These are phyloP conservation scores for Cladosporium sp. DNA, from an alignment of 2,329 filamentous ascomycete genomes.

Conservation along the genomic window DNA sequence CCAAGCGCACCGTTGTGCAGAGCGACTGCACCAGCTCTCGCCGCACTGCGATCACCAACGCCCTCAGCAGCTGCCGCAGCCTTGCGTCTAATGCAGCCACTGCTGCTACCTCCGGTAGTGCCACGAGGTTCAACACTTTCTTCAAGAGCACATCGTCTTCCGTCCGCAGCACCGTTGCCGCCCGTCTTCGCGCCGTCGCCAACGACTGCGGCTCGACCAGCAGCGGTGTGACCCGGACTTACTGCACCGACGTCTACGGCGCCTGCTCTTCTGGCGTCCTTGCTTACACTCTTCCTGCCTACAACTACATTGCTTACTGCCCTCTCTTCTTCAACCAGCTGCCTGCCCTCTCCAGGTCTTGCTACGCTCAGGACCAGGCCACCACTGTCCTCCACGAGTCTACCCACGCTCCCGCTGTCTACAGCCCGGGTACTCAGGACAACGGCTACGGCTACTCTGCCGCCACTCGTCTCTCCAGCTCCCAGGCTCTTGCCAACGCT, in stretches of 20 bases:
- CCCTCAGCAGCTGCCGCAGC: constrained; percentile 49
- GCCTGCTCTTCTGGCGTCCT: constrained; percentile 49
- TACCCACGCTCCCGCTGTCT: constrained; percentile 50
- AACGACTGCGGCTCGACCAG: constrained; percentile 49
- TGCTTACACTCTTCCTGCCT: constrained; percentile 50
- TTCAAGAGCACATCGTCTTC: constrained; percentile 52
- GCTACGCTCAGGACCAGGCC: constrained; percentile 60
- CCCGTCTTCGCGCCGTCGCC: constrained; percentile 48
- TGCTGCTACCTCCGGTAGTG: constrained; percentile 44
- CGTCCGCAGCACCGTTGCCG: constrained; percentile 46
- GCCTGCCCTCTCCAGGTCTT: constrained; percentile 43
- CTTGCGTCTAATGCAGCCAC: constrained; percentile 49
- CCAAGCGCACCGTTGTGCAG: constrained; percentile 49
- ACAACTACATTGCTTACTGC: constrained; percentile 55
- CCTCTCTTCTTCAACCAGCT: constrained; percentile 52
- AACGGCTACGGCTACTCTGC: constrained; percentile 52
- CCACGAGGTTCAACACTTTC: constrained; percentile 29
- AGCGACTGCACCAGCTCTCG: constrained; percentile 44
- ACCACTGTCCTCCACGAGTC: constrained; percentile 61
- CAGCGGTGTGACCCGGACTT: constrained; percentile 46
- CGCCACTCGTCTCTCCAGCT: constrained; percentile 38
- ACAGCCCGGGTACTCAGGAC: constrained; percentile 48
- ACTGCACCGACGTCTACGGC: constrained; percentile 54
- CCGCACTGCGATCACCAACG: constrained; percentile 41
- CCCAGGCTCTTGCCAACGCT: constrained; percentile 55